Evolutionary conservation across 73 alveolate genomes (phyloP), one percentile per base, ranked within the genome.

Genomic region (Paraurostyla sp.): DNA sequence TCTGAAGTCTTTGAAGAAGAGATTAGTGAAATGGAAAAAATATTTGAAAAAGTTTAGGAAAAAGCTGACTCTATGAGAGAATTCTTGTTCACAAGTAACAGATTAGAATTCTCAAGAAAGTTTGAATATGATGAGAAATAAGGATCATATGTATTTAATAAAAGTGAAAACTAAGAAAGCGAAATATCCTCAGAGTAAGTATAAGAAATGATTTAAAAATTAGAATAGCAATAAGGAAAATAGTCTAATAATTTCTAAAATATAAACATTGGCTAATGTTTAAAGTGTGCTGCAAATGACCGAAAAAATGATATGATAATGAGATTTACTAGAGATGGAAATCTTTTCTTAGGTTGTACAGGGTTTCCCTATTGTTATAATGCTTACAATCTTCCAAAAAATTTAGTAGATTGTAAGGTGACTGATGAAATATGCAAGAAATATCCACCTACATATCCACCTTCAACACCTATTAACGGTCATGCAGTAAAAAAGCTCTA

Each of bases 21-120:
- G 71, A 85, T 93, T 69, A 85, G 71, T 0, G 96, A 91, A 65
- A 97, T 97, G 99, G 60, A 76, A 33, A 80, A 32, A 41, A 96
- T 96, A 23, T 94, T 88, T 81, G 90, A 89, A 36, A 78, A 92
- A 83, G 96, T 95, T 27, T 83, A 88, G 62, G 91, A 52, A 83
- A 76, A 71, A 78, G 65, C 46, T 50, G 80, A 48, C 42, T 51
- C 76, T 58, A 51, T 6, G 71, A 22, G 48, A 42, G 27, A 36
- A 71, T 46, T 36, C 27, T 63, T 25, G 20, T 15, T 7, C 56
- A 30, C 7, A 9, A 9, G 15, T 30, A 7, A 11, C 80, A 62
- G 46, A 62, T 23, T 25, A 46, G 18, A 15, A 46, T n/a, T n/a
- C n/a, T 52, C 23, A 20, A 54, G 33, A 54, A 16, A 62, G 27